These are phyloP conservation scores for Clavispora asparagi DNA, from an alignment of 805 yeast species.

Conservation along the genomic window DNA sequence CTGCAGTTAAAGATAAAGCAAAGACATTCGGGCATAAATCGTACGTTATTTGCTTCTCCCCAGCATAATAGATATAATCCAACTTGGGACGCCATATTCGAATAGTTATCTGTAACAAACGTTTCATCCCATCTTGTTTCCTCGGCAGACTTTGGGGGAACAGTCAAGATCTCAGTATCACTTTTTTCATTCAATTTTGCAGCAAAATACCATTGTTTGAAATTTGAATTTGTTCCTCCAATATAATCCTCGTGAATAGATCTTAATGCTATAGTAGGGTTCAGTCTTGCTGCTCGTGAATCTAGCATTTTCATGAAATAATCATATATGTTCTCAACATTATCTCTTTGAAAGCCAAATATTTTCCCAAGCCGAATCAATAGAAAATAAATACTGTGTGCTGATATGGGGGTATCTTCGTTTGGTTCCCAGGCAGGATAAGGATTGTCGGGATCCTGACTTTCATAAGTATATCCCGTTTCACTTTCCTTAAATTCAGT, in stretches of 20 bases:
- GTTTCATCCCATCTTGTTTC: slow-evolving; percentile 37
- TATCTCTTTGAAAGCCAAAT: slow-evolving; percentile 69
- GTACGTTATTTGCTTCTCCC: slow-evolving; percentile 85
- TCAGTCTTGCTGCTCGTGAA: slow-evolving; percentile 50
- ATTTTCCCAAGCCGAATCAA: slow-evolving; percentile 47
- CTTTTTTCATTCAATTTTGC: slow-evolving; percentile 48
- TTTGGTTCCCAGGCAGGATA: slow-evolving; percentile 50
- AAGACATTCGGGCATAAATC: slow-evolving; percentile 87
- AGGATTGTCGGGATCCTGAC: slow-evolving; percentile 16
- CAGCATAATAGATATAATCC: slow-evolving; percentile 70
- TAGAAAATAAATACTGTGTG: slow-evolving; percentile 51
- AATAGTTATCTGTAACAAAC: background rate
- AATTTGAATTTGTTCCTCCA: slow-evolving; percentile 66
- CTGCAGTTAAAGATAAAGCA: slow-evolving; percentile 84
- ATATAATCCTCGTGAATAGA: slow-evolving; percentile 70
- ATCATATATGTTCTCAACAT: slow-evolving; percentile 59
- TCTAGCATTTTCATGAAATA: slow-evolving; percentile 15
- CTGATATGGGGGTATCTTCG: slow-evolving; percentile 42
- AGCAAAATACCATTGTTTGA: slow-evolving; percentile 73
- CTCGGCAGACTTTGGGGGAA: slow-evolving; percentile 17
- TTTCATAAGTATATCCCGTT: background rate
- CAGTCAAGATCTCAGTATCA: too few species aligned
- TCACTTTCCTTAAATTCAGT: background rate
- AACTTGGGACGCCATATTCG: slow-evolving; percentile 56
- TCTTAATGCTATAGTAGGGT: slow-evolving; percentile 48